Conservation (phyloP, 1,284 basidiomycete genomes). For the Blastosporella zonata region DNA sequence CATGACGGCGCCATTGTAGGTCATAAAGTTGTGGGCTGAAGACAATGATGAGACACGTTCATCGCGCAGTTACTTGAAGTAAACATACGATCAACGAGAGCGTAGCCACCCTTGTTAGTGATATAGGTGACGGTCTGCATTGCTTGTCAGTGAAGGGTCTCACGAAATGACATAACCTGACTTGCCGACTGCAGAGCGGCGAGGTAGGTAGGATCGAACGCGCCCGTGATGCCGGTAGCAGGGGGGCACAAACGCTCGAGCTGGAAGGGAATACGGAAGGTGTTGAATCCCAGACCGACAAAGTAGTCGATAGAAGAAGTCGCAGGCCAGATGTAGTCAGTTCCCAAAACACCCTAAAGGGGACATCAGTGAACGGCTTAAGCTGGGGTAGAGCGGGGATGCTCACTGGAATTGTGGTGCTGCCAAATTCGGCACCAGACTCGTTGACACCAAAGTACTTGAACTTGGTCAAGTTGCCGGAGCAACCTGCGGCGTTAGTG, state of each 20-base stretch:
- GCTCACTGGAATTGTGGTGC: slow-evolving; percentile 42
- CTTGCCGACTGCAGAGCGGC: slow-evolving; percentile 43
- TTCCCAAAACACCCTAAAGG: slow-evolving; percentile 38
- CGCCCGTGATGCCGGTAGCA: slow-evolving; percentile 48
- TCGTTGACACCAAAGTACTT: slow-evolving; percentile 62
- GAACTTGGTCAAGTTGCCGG: slow-evolving; percentile 51
- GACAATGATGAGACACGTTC: neutral
- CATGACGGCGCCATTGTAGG: slow-evolving; percentile 50
- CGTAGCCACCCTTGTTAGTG: slow-evolving; percentile 56
- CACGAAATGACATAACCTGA: neutral
- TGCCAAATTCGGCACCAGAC: slow-evolving; percentile 58
- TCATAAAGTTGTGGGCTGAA: slow-evolving; percentile 58
- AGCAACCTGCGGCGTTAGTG: slow-evolving; percentile 29
- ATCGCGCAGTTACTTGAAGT: neutral
- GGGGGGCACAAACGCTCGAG: slow-evolving; percentile 56
- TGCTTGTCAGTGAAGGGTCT: neutral
- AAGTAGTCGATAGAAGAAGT: slow-evolving; percentile 51
- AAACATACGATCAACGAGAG: slow-evolving; percentile 51
- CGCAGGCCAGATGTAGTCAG: slow-evolving; percentile 48
- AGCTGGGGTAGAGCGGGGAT: slow-evolving; percentile 17
- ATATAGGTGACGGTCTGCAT: slow-evolving; percentile 55
- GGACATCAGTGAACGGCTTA: slow-evolving; percentile 7
- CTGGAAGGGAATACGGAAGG: slow-evolving; percentile 61
- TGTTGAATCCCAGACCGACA: slow-evolving; percentile 54
- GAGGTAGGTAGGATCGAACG: slow-evolving; percentile 53